Conservation (phyloP, 2,329 filamentous ascomycete genomes). For the Grosmannia huntii region DNA sequence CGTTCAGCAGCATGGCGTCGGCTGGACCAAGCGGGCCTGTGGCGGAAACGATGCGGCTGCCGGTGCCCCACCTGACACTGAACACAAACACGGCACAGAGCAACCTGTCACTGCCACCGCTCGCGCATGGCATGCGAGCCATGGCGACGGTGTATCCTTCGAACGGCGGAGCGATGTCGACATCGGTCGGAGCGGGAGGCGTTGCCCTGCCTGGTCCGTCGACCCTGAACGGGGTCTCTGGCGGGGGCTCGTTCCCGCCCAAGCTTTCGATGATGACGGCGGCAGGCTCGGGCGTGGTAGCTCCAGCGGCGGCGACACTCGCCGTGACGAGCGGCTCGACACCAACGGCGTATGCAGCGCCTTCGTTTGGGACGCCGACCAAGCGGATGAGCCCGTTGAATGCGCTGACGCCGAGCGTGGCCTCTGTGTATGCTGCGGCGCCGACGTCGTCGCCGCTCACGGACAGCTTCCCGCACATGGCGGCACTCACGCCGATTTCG, state of each 20-base stretch:
- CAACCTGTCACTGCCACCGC: conserved; percentile 44
- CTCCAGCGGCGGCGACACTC: background rate
- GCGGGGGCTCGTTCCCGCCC: background rate
- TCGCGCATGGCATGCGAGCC: conserved; percentile 49
- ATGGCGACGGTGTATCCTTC: conserved; percentile 66
- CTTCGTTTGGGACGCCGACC: conserved; percentile 34
- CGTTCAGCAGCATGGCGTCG: background rate
- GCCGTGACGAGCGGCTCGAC: conserved; percentile 2
- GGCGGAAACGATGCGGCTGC: conserved; percentile 36
- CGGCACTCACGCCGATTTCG: conserved; percentile 50
- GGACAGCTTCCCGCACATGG: conserved; percentile 39
- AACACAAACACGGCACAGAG: conserved; percentile 31
- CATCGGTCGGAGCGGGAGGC: conserved; percentile 16
- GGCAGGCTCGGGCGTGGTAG: background rate
- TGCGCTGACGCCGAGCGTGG: conserved; percentile 22
- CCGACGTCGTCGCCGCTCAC: conserved; percentile 56
- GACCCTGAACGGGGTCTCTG: background rate
- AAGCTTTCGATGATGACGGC: conserved; percentile 3
- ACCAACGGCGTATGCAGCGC: conserved; percentile 10
- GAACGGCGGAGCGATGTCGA: conserved; percentile 30
- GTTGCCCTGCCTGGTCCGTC: background rate
- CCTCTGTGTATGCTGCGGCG: conserved; percentile 42
- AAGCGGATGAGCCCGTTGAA: conserved; percentile 41
- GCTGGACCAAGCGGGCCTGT: background rate
- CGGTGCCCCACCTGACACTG: conserved; percentile 59